A percentile compares a stretch with the other conserved stretches of the same genome.
Conservation (phyloP, 805 yeast genomes). For the Yarrowia sp. region DNA sequence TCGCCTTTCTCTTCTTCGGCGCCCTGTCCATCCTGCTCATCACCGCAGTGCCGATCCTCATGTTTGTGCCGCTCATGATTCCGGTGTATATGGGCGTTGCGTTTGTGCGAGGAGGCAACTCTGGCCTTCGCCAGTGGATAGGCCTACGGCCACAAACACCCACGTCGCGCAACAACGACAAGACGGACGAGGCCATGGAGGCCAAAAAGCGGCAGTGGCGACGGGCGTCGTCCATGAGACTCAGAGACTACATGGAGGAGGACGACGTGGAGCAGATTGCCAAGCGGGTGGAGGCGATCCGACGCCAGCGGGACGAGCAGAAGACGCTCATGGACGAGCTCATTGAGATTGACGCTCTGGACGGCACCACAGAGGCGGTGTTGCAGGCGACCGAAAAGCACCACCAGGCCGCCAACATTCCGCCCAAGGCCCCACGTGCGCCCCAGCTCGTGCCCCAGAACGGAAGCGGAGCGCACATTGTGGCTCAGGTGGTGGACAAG, state of each 20-base stretch:
- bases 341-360: slow-evolving; percentile 32
- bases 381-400: slow-evolving; percentile 4
- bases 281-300: slow-evolving; percentile 29
- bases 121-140: slow-evolving; percentile 21
- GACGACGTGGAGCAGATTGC: slow-evolving; percentile 33
- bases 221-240: slow-evolving; percentile 21
- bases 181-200: slow-evolving; percentile 40
- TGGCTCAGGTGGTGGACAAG: not conserved
- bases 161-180: slow-evolving; percentile 33
- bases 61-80: slow-evolving; percentile 29
- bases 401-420: not conserved
- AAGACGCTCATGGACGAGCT: slow-evolving; percentile 34
- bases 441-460: not conserved
- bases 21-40: slow-evolving; percentile 35
- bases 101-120: slow-evolving; percentile 21
- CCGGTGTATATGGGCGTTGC: slow-evolving; percentile 35
- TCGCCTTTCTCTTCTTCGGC: slow-evolving; percentile 30
- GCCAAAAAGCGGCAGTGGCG: slow-evolving; percentile 36
- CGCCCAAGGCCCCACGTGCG: slow-evolving; percentile 9
- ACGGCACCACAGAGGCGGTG: slow-evolving; percentile 20
- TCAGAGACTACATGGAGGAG: slow-evolving; percentile 25
- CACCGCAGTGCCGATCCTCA: slow-evolving; percentile 30
- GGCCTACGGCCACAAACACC: slow-evolving; percentile 30
- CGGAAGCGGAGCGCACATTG: not conserved
- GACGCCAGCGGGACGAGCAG: slow-evolving; percentile 36